phyloP scores from a whole-genome alignment of 1,284 basidiomycete genomes.

The Rhodotorula glutinis region DNA sequence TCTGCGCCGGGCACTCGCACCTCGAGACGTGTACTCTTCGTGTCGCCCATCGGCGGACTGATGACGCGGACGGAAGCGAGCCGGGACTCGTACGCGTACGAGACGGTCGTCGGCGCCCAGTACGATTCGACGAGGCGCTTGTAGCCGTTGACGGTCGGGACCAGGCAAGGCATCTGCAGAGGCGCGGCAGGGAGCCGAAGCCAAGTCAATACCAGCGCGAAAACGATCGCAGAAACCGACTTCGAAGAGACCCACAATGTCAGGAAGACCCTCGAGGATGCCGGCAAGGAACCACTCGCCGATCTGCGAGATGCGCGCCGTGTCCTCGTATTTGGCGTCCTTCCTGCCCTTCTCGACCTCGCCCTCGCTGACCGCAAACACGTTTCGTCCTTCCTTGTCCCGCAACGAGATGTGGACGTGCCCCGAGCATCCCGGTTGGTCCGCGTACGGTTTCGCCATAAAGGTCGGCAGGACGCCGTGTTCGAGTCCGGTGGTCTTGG shows the following conservation, averaged over 20 bases:
- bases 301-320: conserved; percentile 73
- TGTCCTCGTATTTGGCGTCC: conserved; percentile 72
- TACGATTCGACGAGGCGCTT: conserved; percentile 74
- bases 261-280: conserved; percentile 78
- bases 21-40: conserved; percentile 65
- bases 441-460: conserved; percentile 71
- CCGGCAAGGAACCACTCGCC: conserved; percentile 94
- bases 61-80: conserved; percentile 87
- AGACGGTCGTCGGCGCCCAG: conserved; percentile 54
- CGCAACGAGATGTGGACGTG: conserved; percentile 89
- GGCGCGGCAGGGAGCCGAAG: background rate
- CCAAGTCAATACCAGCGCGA: conserved; percentile 1
- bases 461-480: conserved; percentile 87
- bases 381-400: conserved; percentile 65
- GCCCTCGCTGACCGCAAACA: conserved; percentile 67
- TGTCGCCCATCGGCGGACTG: conserved; percentile 77
- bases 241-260: conserved; percentile 51
- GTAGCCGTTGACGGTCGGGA: conserved; percentile 56
- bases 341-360: conserved; percentile 63
- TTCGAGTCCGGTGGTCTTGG: conserved; percentile 84
- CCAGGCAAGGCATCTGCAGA: conserved; percentile 44
- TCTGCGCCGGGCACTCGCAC: conserved; percentile 89
- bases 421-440: conserved; percentile 51
- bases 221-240: conserved; percentile 31
- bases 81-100: conserved; percentile 92